Conservation (phyloP, 1,139 yeast genomes). For the Blastobotrys proliferans region DNA sequence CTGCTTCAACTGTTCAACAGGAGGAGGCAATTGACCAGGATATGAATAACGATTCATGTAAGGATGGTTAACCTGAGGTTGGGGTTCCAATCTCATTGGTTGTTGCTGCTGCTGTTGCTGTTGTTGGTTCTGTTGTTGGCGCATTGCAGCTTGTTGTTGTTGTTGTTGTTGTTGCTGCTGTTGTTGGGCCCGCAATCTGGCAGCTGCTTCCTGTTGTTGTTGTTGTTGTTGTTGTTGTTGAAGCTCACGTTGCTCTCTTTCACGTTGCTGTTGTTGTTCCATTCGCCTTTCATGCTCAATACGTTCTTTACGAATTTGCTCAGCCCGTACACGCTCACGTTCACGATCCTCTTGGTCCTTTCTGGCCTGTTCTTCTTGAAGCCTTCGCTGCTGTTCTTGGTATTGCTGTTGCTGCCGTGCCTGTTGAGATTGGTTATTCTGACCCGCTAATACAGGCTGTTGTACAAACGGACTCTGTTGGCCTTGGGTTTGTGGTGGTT, state of each 20-base stretch:
- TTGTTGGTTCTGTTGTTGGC: slow-evolving; percentile 10
- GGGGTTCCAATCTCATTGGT: background rate
- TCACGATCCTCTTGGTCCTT: background rate
- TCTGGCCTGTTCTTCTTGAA: background rate
- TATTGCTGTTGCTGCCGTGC: too few species aligned
- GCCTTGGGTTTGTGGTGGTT: too few species aligned
- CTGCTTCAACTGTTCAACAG: slow-evolving; percentile 5
- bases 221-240: slow-evolving; percentile 3
- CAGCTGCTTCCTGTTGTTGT: slow-evolving; percentile 6
- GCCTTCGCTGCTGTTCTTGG: background rate
- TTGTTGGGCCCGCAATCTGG: slow-evolving; percentile 4
- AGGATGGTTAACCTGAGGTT: background rate
- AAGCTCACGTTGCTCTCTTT: slow-evolving; percentile 9
- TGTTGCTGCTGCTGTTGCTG: slow-evolving; percentile 12
- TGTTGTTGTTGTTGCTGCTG: background rate
- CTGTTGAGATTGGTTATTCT: too few species aligned
- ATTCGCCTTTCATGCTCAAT: background rate
- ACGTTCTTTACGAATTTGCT: background rate
- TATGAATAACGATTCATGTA: slow-evolving; percentile 3
- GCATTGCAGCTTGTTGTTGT: slow-evolving; percentile 10
- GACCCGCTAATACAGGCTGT: too few species aligned
- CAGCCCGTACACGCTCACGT: background rate
- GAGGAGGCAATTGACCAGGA: slow-evolving; percentile 7
- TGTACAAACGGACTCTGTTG: too few species aligned
- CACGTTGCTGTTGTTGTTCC: slow-evolving; percentile 11